Conservation (phyloP, 2,329 filamentous ascomycete species). For the Ophiosphaerella korrae region DNA sequence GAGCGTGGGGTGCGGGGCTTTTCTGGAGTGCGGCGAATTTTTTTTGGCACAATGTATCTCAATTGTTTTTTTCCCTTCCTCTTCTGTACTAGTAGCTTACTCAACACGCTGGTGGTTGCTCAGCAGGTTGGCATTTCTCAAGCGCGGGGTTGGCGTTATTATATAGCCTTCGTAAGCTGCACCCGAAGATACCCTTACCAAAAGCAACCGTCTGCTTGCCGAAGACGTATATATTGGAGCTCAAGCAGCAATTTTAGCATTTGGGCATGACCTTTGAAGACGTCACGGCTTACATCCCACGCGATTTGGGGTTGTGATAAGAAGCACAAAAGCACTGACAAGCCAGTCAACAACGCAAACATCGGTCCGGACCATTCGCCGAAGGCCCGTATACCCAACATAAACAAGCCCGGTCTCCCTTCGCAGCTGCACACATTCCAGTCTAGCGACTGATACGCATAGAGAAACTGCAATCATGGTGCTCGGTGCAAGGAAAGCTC, state of each 20-base stretch:
- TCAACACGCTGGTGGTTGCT: constrained; percentile 10
- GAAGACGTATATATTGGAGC: constrained; percentile 15
- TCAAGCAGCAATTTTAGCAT: constrained; percentile 4
- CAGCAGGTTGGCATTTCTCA: constrained; percentile 12
- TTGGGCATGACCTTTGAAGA: constrained; percentile 11
- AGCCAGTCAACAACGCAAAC: neutral
- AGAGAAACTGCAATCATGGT: constrained; percentile 60
- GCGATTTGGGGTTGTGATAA: constrained; percentile 5
- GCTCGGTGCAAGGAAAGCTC: constrained; percentile 67
- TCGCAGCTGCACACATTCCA: neutral
- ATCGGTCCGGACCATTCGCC: neutral
- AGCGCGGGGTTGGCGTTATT: constrained; percentile 14
- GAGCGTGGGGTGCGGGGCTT: constrained; percentile 20
- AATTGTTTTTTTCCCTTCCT: neutral
- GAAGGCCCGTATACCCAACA: neutral
- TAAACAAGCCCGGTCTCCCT: neutral
- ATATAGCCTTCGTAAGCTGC: constrained; percentile 22
- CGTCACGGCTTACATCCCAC: constrained; percentile 5
- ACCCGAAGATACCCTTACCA: constrained; percentile 9
- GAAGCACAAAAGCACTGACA: constrained; percentile 9
- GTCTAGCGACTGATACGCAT: constrained; percentile 1
- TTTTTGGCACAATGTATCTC: neutral
- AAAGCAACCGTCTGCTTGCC: constrained; percentile 22
- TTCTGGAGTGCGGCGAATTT: constrained; percentile 5
- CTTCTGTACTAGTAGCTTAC: constrained; percentile 4